Evolutionary conservation across 2,329 filamentous ascomycete genomes (phyloP), one percentile per base, ranked within the genome.

Genomic region (Ophiocordyceps unilateralis): DNA sequence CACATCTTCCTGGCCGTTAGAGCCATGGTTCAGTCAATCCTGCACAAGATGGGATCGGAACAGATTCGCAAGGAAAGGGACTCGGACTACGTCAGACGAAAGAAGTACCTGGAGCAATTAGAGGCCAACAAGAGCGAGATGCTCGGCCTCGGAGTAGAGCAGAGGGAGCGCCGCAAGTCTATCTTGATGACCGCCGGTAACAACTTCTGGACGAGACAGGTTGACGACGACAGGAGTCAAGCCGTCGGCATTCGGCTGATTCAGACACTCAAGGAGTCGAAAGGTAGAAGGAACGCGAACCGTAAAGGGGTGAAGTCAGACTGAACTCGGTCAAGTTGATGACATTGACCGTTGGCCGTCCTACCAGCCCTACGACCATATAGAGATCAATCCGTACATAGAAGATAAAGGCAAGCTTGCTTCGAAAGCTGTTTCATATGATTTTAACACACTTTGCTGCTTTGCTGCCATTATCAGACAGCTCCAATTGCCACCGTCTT

Each of bases 1-100:
- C 83, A 87, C 53, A 60, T 79, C 23, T 83, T 83, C 52, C 67
- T 87, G 5, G 58, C 76, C 7, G 63, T 81, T 0, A 72, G 79
- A 0, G 52, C 59, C 1, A 34, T 62, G 0, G 60, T 65, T 1
- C 53, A 56, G 14, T 61, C 55, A 23, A 43, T 59, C 0, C 59
- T 68, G 7, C 50, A 61, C 17, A 55, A 57, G 2, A 51, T 61
- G 9, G 64, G 65, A 0, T 67, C 64, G 0, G 58, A 62, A 26
- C 56, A 63, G 22, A 61, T 66, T 6, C 58, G 63, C 9, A 53
- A 55, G 9, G 61, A 67, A 46, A 54, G 63, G n/a, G 53, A 59
- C 40, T 53, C 60, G 45, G 57, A 57, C 1, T 68, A 66, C 41
- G 58, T 58, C 0, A 50, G 54, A 6, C 59, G 65, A 0, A 53